Percentiles rank a stretch among this genome's conserved stretches.
phyloP scores from a whole-genome alignment of 2,329 filamentous ascomycete genomes.

The Rutstroemia sydowiana region DNA sequence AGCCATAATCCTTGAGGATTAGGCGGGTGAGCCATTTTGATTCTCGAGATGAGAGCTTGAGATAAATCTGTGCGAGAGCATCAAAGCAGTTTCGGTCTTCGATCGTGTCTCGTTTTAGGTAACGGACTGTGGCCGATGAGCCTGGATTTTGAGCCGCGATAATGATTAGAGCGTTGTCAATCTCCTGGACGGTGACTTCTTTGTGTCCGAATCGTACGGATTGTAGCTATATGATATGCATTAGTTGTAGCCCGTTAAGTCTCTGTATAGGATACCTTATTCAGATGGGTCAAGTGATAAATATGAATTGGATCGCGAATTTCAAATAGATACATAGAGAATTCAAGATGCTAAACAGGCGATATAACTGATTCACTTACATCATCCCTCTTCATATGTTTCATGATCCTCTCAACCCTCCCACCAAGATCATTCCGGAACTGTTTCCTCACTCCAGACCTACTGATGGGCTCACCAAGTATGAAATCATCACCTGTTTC shows the following conservation, averaged over 20 bases:
- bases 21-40: slow-evolving; percentile 84
- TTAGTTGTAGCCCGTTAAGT: too few relatives aligned
- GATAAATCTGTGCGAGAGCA: slow-evolving; percentile 49
- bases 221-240: not conserved
- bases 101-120: slow-evolving; percentile 14
- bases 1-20: slow-evolving; percentile 61
- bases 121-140: slow-evolving; percentile 57
- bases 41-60: slow-evolving; percentile 55
- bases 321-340: not conserved
- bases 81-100: slow-evolving; percentile 15
- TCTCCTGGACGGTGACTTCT: slow-evolving; percentile 59
- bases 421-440: not conserved
- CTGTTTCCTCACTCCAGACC: not conserved
- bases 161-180: slow-evolving; percentile 58
- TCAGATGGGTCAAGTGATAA: not conserved
- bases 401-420: slow-evolving; percentile 14
- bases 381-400: slow-evolving; percentile 8
- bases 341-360: not conserved
- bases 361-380: not conserved
- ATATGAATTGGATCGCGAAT: not conserved
- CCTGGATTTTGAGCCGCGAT: slow-evolving; percentile 64
- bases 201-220: not conserved
- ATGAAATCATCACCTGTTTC: not conserved
- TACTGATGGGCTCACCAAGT: not conserved
- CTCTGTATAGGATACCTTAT: not conserved